Evolutionary conservation across 2,329 filamentous ascomycete genomes (phyloP).

Genomic region (Apiospora marii): DNA sequence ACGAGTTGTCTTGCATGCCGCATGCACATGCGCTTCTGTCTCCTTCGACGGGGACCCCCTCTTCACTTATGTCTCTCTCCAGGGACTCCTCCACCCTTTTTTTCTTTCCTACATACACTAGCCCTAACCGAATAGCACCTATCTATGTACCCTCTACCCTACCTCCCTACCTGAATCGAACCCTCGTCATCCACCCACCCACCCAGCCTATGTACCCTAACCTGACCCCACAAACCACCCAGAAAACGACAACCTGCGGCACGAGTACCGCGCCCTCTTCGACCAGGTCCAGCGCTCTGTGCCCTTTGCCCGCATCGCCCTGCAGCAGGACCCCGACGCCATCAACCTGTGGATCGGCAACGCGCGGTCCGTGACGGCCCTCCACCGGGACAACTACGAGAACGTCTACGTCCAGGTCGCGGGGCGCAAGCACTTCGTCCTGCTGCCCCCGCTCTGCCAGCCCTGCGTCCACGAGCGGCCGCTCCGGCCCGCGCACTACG

Average conservation of each 20-base stretch:
- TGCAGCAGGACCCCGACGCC: slow-evolving; percentile 72
- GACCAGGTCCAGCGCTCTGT: slow-evolving; percentile 69
- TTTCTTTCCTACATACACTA: no score
- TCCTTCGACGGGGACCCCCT: no score
- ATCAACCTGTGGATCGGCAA: slow-evolving; percentile 87
- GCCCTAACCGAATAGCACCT: no score
- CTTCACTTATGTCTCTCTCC: no score
- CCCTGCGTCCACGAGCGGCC: slow-evolving; percentile 72
- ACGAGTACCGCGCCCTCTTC: slow-evolving; percentile 73
- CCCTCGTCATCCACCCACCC: neutral
- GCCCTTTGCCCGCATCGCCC: slow-evolving; percentile 76
- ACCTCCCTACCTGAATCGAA: neutral
- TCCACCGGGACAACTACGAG: slow-evolving; percentile 87
- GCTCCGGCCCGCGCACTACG: slow-evolving; percentile 67
- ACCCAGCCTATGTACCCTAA: slow-evolving; percentile 46
- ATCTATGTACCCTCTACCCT: no score
- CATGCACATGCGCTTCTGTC: no score
- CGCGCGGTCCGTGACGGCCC: slow-evolving; percentile 70
- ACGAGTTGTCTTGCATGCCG: no score
- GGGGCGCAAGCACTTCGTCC: slow-evolving; percentile 76
- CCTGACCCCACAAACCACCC: slow-evolving; percentile 39
- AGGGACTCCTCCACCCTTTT: no score
- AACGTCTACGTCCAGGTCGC: slow-evolving; percentile 82
- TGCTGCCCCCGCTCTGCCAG: slow-evolving; percentile 76
- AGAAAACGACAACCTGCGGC: slow-evolving; percentile 83